Base-by-base conservation (phyloP, 78 protist species). In the Cavenderia fasciculata region DNA sequence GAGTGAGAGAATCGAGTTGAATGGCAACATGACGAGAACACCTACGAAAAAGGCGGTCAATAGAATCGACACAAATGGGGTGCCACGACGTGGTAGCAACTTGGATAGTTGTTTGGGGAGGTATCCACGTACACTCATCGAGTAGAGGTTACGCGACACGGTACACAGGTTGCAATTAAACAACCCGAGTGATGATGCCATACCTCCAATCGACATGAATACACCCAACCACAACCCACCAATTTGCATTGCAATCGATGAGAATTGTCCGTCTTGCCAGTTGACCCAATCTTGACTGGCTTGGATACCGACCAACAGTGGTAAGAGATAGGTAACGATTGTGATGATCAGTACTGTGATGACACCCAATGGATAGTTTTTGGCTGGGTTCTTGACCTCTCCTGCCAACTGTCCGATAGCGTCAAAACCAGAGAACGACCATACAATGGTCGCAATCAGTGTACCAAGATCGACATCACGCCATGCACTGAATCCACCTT, bases 181-280 rank as follows among this genome's bases (percentile, higher is more conserved):
- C 5, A 82, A n/a, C 11, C 90, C 90, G 14, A 82, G 18, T 0
- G 49, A 44, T 0, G 71, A 56, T 29, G 76, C 90, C 90, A 82
- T 82, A 12, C 90, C 90, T 41, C 90, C 90, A 27, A 82, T 44
- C 40, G 79, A 43, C 49, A 82, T 51, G 8, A 82, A 27, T 18
- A 82, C 57, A 23, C 59, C 59, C 5, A 82, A 43, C 90, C 90
- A 82, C 33, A 68, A 49, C 0, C 90, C 90, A 47, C 78, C 90
- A 1, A 82, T 78, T 23, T 33, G 7, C 10, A 43, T 18, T 0
- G 90, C 90, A 19, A 82, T 40, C 23, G 38, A n/a, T 31, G 90
- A 82, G 23, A 82, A 82, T 38, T 82, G 54, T n/a, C 90, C 90
- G 23, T 49, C 76, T 41, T 69, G 52, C 90, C 90, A 82, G 14